phyloP scores from a whole-genome alignment of 1,139 yeast species.

The Arxiozyma slooffiae region DNA sequence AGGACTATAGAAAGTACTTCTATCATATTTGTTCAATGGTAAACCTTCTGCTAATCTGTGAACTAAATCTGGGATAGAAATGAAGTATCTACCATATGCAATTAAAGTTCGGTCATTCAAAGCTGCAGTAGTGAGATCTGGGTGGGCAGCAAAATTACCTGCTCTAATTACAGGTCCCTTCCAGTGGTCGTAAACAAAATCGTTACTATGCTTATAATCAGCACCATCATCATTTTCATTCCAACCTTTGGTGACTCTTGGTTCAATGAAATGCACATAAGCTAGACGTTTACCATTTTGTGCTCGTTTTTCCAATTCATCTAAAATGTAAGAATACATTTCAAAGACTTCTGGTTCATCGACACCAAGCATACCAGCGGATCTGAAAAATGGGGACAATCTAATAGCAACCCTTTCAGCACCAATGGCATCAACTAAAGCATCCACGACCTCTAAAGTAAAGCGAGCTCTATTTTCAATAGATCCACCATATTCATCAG shows the following conservation, averaged over 20 bases:
- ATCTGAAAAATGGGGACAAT: constrained; percentile 43
- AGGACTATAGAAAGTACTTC: constrained; percentile 6
- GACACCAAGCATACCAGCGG: constrained; percentile 32
- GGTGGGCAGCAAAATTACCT: constrained; percentile 9
- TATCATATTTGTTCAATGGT: constrained; percentile 15
- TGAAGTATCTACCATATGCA: constrained; percentile 24
- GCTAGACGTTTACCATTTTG: constrained; percentile 33
- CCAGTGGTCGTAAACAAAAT: constrained; percentile 37
- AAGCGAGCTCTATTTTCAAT: constrained; percentile 49
- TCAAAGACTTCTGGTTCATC: constrained; percentile 23
- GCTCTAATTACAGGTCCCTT: constrained; percentile 37
- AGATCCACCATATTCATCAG: constrained; percentile 54
- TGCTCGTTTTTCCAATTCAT: constrained; percentile 29
- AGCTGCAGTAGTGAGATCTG: constrained; percentile 6
- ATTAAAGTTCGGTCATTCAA: constrained; percentile 7
- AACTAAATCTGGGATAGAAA: constrained; percentile 44
- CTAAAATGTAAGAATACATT: constrained; percentile 29
- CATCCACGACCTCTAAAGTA: constrained; percentile 11
- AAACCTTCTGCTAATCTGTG: constrained; percentile 36
- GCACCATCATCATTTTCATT: constrained; percentile 16
- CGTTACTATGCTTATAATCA: constrained; percentile 25
- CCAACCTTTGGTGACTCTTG: constrained; percentile 25
- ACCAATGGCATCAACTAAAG: constrained; percentile 10
- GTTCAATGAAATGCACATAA: constrained; percentile 44
- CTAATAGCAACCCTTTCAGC: constrained; percentile 27